Percentiles rank a stretch among this genome's conserved stretches.
Conservation (phyloP, 2,329 filamentous ascomycete genomes). For the Macrophomina phaseolina region DNA sequence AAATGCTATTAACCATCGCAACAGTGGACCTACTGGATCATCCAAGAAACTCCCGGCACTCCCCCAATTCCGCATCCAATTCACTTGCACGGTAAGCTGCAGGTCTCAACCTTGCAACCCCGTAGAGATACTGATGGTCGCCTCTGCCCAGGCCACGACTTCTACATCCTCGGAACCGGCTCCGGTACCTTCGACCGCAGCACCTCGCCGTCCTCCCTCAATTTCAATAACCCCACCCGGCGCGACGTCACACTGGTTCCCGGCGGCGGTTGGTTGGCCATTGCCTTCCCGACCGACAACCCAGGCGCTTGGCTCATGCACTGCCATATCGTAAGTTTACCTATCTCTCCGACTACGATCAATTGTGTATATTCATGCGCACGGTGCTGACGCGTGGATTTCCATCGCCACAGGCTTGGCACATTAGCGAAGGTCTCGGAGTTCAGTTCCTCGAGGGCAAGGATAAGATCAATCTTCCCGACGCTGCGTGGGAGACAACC, state of each 20-base stretch:
- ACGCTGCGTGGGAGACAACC: conserved; percentile 34
- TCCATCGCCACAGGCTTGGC: conserved; percentile 51
- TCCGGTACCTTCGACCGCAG: conserved; percentile 38
- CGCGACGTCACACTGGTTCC: conserved; percentile 41
- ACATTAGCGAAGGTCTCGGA: conserved; percentile 63
- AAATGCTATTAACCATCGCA: conserved; percentile 27
- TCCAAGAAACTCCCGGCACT: conserved; percentile 44
- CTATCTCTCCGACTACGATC: background rate
- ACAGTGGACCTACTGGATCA: conserved; percentile 51
- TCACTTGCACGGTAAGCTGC: conserved; percentile 34
- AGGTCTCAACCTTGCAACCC: background rate
- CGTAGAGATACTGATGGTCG: background rate
- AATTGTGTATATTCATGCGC: background rate
- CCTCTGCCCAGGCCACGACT: conserved; percentile 33
- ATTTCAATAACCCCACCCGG: conserved; percentile 40
- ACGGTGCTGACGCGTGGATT: conserved; percentile 31
- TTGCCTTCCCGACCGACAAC: conserved; percentile 57
- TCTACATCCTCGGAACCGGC: conserved; percentile 42
- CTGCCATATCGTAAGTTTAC: conserved; percentile 33
- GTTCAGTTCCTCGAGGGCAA: conserved; percentile 58
- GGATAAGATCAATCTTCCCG: conserved; percentile 39
- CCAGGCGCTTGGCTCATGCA: conserved; percentile 50
- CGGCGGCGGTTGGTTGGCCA: conserved; percentile 48
- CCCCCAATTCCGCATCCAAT: conserved; percentile 40
- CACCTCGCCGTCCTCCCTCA: conserved; percentile 34